Evolutionary conservation across 2,329 filamentous ascomycete genomes (phyloP), one percentile per base, ranked within the genome.

Genomic region (Colletotrichum chlorophyti): DNA sequence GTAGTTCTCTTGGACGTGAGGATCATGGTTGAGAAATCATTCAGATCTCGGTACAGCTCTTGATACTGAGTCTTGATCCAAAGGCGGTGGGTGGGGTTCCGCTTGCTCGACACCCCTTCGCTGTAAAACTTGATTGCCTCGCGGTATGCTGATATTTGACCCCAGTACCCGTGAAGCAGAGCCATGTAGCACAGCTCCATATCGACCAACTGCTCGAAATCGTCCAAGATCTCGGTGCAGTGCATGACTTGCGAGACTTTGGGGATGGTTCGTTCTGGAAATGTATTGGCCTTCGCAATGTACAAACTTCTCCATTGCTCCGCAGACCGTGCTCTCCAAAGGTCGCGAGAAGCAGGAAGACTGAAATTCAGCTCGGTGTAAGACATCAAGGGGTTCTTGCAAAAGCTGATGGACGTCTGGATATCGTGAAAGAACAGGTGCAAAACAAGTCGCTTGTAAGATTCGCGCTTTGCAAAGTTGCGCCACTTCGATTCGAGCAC

Each of bases 51-150:
- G 49, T 72, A 71, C 3, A 71, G 63, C 41, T 70, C 65, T 31
- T 70, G 66, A 24, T 71, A 66, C 32, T 70, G 68, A 8, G 66
- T 64, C 17, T 65, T 70, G 40, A 72, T 62, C 68, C 67, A 69
- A 3, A 69, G 60, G 4, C 67, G 64, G 29, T 68, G 65, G 1
- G 65, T 64, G 4, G 43, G 15, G 23, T 57, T 60, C 10, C 57
- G 48, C 38, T 34, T 60, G 21, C 24, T 50, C 43, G 51, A 55
- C 42, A 57, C 32, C 12, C 57, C 57, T 11, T 50, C 51, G 23
- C 55, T 48, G 42, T 70, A 69, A 26, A 72, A 69, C 29, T 64
- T 68, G 38, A 68, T 61, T n/a, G 65, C 65, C 23, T 71, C 68
- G 32, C 70, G 66, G 26, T 72, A 70, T 24, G 68, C 65, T 7